Evolutionary conservation across 371 early-diverging fungal species (phyloP).

Genomic region (Chytridium lagenaria): DNA sequence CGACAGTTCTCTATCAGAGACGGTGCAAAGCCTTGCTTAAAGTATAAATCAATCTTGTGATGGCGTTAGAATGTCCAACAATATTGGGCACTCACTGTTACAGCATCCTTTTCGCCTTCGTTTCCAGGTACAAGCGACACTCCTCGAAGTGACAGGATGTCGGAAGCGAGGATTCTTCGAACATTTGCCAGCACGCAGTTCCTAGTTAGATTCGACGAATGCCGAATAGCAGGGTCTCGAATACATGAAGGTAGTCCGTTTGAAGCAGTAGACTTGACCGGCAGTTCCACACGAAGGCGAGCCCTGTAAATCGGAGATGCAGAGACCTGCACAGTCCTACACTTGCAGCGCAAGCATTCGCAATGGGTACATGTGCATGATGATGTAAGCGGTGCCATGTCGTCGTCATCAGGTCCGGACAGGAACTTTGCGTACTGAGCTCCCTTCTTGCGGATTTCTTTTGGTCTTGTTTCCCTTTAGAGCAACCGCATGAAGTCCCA

Average conservation of each 20-base stretch:
- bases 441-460: not conserved
- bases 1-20: not conserved
- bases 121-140: not conserved
- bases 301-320: not conserved
- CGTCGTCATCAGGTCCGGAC: slow-evolving; percentile 1
- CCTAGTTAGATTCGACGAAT: slow-evolving; percentile 7
- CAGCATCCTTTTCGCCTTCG: not conserved
- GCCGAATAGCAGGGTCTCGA: not conserved
- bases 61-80: not conserved
- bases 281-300: slow-evolving; percentile 22
- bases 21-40: not conserved
- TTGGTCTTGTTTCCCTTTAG: no score
- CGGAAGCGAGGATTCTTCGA: slow-evolving; percentile 7
- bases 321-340: not conserved
- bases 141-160: slow-evolving; percentile 14
- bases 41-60: slow-evolving; percentile 11
- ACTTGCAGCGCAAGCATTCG: slow-evolving; percentile 16
- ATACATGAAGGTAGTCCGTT: slow-evolving; percentile 16
- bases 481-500: not conserved
- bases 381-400: not conserved
- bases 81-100: not conserved
- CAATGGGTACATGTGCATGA: slow-evolving; percentile 13
- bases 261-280: not conserved
- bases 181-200: slow-evolving; percentile 13
- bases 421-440: no score